Percentiles rank a stretch among this genome's conserved stretches.
Evolutionary conservation across 306 rosid genomes (phyloP).

Genomic region (Adenanthera pavonina): DNA sequence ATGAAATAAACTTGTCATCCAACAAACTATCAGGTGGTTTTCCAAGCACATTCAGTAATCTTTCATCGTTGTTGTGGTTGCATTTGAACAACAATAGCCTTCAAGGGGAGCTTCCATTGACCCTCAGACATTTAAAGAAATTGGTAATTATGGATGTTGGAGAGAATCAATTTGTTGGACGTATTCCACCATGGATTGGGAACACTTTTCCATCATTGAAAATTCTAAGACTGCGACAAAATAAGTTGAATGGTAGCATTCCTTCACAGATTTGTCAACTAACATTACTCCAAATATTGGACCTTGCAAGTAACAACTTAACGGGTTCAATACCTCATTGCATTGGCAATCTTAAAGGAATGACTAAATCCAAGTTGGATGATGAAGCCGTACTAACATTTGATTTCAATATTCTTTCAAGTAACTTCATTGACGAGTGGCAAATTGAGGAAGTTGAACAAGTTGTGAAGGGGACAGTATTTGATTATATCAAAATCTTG

Average conservation of each 20-base stretch:
- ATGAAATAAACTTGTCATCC: slow-evolving; percentile 5
- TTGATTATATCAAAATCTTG: not conserved
- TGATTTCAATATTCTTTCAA: not conserved
- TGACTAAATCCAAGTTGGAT: not conserved
- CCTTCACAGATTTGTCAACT: not conserved
- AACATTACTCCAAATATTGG: not conserved
- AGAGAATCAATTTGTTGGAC: not conserved
- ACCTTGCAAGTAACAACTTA: not conserved
- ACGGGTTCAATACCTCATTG: not conserved
- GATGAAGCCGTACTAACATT: not conserved
- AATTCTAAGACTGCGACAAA: not conserved
- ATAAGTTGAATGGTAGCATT: not conserved
- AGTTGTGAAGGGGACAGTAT: not conserved
- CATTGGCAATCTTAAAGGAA: not conserved
- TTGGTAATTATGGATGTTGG: not conserved
- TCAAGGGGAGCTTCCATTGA: not conserved
- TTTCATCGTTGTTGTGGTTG: not conserved
- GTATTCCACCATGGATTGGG: not conserved
- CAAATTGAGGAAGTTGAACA: not conserved
- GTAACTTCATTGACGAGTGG: not conserved
- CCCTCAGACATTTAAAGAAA: not conserved
- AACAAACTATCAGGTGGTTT: not conserved
- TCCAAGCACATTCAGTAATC: not conserved
- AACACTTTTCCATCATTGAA: not conserved
- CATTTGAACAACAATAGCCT: not conserved